Evolutionary conservation across 1,284 basidiomycete genomes (phyloP).

Genomic region (Coriolopsis trogii): DNA sequence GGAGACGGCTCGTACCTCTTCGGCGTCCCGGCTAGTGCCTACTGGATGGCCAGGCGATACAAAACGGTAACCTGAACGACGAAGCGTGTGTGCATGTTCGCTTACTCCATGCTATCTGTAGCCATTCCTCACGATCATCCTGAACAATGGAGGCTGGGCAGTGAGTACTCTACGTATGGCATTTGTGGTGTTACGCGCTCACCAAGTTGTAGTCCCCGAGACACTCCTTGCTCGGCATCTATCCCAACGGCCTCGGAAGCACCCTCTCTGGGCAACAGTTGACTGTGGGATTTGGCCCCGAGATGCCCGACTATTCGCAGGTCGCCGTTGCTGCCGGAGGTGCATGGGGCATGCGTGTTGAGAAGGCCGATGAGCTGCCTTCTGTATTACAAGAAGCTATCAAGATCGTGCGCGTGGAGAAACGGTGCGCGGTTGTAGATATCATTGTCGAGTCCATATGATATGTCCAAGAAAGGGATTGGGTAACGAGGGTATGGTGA

Average conservation of each 20-base stretch:
- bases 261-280: slow-evolving; percentile 49
- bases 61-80: slow-evolving; percentile 50
- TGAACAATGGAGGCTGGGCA: slow-evolving; percentile 76
- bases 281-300: slow-evolving; percentile 66
- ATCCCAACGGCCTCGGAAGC: slow-evolving; percentile 61
- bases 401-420: slow-evolving; percentile 56
- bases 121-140: slow-evolving; percentile 71
- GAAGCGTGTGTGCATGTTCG: no score
- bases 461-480: background rate
- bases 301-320: slow-evolving; percentile 61
- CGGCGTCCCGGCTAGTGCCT: slow-evolving; percentile 63
- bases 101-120: slow-evolving; percentile 25
- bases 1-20: slow-evolving; percentile 75
- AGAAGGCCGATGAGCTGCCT: slow-evolving; percentile 40
- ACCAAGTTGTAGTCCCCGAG: slow-evolving; percentile 50
- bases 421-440: slow-evolving; percentile 66
- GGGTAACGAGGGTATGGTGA: background rate
- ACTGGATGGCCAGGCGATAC: slow-evolving; percentile 72
- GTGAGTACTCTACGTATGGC: slow-evolving; percentile 36
- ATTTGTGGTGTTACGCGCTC: background rate
- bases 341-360: slow-evolving; percentile 60
- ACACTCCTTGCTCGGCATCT: slow-evolving; percentile 63
- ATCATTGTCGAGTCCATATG: slow-evolving; percentile 45
- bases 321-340: slow-evolving; percentile 69
- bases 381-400: slow-evolving; percentile 52